Evolutionary conservation across 2,329 filamentous ascomycete species (phyloP).

Genomic region (Scortechinia acanthostroma): DNA sequence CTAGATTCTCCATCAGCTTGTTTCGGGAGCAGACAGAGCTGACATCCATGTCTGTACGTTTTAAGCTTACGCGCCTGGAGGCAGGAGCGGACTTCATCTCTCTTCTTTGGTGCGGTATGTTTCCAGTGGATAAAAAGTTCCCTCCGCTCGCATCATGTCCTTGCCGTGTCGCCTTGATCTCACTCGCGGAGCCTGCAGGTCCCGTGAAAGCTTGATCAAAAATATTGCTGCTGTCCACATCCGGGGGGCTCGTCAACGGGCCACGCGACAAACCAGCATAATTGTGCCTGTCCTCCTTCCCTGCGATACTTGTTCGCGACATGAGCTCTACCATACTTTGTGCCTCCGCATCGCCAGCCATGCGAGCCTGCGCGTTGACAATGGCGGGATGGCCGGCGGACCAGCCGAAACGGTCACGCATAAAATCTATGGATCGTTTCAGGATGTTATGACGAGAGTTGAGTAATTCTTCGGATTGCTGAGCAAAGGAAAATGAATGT

Average conservation of each 20-base stretch:
- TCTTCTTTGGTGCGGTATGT: conserved; percentile 47
- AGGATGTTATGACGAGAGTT: conserved; percentile 88
- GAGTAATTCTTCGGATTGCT: conserved; percentile 85
- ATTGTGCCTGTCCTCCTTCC: conserved; percentile 25
- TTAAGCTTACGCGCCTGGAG: conserved; percentile 55
- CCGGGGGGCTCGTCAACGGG: conserved; percentile 75
- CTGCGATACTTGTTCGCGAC: conserved; percentile 16
- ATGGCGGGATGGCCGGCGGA: conserved; percentile 66
- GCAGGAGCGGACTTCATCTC: conserved; percentile 37
- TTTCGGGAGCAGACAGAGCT: conserved; percentile 69
- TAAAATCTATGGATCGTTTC: conserved; percentile 90
- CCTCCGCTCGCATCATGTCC: not conserved
- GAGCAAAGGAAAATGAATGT: conserved; percentile 96
- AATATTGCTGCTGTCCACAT: conserved; percentile 67
- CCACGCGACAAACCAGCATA: conserved; percentile 34
- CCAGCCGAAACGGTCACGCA: conserved; percentile 86
- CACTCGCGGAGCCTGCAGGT: not conserved
- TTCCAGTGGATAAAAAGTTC: conserved; percentile 12
- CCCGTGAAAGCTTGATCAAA: conserved; percentile 73
- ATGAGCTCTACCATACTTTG: conserved; percentile 75
- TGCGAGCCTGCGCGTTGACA: conserved; percentile 74
- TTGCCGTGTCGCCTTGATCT: too few species aligned
- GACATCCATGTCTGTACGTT: conserved; percentile 82
- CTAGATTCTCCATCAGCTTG: conserved; percentile 77
- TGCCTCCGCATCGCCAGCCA: conserved; percentile 76